Conservation (phyloP, 176 grass and related monocot species). For the Neostapfia colusana region DNA sequence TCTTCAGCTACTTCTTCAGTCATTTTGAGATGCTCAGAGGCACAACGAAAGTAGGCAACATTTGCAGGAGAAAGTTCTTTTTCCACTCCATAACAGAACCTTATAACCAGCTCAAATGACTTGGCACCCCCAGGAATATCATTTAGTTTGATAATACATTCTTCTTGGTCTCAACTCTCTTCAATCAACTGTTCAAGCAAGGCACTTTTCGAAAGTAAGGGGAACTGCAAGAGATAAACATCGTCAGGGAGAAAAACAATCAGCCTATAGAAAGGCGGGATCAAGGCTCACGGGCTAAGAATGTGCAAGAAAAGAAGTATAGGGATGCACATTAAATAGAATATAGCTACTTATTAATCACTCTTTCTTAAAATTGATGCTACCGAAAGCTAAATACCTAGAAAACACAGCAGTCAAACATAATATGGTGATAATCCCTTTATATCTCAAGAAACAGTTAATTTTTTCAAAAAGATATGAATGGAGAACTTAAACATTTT, state of each 20-base stretch:
- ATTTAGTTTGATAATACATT: slow-evolving; percentile 54
- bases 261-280: neutral
- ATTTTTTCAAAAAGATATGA: neutral
- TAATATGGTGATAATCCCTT: neutral
- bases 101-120: slow-evolving; percentile 86
- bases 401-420: neutral
- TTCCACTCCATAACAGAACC: slow-evolving; percentile 88
- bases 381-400: neutral
- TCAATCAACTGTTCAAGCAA: slow-evolving; percentile 63
- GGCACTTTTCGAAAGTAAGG: slow-evolving; percentile 76
- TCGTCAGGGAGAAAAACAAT: slow-evolving; percentile 12
- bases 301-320: neutral
- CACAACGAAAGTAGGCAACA: slow-evolving; percentile 66
- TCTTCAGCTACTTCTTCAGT: slow-evolving; percentile 73
- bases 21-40: slow-evolving; percentile 81
- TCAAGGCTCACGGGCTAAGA: slow-evolving; percentile 1
- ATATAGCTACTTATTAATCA: slow-evolving; percentile 1
- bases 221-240: slow-evolving; percentile 60
- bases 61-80: slow-evolving; percentile 77
- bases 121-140: slow-evolving; percentile 70
- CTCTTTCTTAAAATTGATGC: slow-evolving; percentile 7
- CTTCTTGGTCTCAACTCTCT: slow-evolving; percentile 57
- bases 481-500: neutral
- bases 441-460: neutral
- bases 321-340: neutral